Evolutionary conservation across 2,329 filamentous ascomycete genomes (phyloP).

Genomic region (Calonectria naviculata): DNA sequence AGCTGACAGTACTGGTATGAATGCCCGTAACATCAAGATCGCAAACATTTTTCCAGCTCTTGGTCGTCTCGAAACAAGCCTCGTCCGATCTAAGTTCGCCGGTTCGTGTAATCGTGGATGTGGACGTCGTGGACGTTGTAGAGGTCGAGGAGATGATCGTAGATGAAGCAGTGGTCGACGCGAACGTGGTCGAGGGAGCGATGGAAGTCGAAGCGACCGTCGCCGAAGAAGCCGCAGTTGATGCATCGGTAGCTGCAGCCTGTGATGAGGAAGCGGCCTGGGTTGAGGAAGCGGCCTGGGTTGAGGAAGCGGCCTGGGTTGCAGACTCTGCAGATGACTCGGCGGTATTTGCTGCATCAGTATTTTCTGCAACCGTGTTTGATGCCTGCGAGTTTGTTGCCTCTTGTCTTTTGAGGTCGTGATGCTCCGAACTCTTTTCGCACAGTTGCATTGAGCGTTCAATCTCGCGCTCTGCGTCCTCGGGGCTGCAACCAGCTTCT

Average conservation of each 20-base stretch:
- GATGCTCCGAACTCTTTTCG: too few species aligned
- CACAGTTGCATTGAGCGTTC: neutral
- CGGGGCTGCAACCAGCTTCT: neutral
- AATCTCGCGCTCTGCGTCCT: neutral
- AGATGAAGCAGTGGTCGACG: neutral
- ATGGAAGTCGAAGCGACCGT: neutral
- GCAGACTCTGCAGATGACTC: neutral
- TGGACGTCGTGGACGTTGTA: neutral
- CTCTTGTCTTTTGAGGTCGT: neutral
- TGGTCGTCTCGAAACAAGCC: neutral
- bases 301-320: too few species aligned
- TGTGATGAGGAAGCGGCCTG: neutral
- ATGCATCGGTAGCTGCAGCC: neutral
- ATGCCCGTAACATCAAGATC: neutral
- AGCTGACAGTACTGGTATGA: neutral
- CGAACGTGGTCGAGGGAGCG: neutral
- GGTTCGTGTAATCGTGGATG: neutral
- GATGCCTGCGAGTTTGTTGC: neutral
- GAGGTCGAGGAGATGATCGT: neutral
- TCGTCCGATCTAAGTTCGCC: neutral
- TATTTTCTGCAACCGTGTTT: neutral
- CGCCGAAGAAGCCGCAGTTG: neutral
- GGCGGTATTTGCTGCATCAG: too few species aligned
- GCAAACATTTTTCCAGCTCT: neutral
- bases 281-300: neutral